Evolutionary conservation across 2,329 filamentous ascomycete genomes (phyloP), one percentile per base, ranked within the genome.

Genomic region (Salinomyces thailandicus): DNA sequence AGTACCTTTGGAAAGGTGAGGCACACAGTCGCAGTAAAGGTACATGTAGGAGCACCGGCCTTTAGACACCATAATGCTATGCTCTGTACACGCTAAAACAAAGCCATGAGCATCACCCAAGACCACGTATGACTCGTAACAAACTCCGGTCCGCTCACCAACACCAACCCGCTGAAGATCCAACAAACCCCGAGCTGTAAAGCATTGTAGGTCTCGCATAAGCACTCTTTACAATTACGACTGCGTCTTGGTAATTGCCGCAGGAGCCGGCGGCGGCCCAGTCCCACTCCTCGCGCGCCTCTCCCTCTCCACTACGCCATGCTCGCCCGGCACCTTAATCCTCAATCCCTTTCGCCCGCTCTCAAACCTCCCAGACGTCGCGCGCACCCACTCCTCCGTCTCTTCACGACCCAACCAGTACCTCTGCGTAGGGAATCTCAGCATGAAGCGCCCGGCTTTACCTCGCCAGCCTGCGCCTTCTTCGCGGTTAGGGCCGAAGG

Each of bases 381-480:
- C 72, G 31, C 72, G 69, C 52, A 79, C 72, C 83, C 83, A 91
- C 33, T 78, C 72, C 44, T 75, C 68, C 1, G 51, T 60, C 38
- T 75, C 64, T 35, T 75, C 75, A 42, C 63, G 61, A 19, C 81
- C 82, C 12, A 93, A 66, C 86, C 87, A 95, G 64, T 93, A 95
- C 39, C 69, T 71, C 46, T 73, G 74, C 26, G 81, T 81, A 16
- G 85, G 68, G 27, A 55, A 51, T 7, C 71, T 71, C 18, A 93
- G 70, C 82, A 95, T 83, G 19, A 73, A 55, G 35, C 87, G 72
- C n/a, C 86, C 87, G 8, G 93, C 53, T 51, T 75, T 78, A 20
- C 86, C 87, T 57, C 72, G 73, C 75, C 82, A 86, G 13, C 86
- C 86, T 43, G 81, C 71, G 8, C 85, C 85, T 38, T 84, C 78